phyloP scores from a whole-genome alignment of 1,284 basidiomycete genomes.

The Sporisorium reilianum region DNA sequence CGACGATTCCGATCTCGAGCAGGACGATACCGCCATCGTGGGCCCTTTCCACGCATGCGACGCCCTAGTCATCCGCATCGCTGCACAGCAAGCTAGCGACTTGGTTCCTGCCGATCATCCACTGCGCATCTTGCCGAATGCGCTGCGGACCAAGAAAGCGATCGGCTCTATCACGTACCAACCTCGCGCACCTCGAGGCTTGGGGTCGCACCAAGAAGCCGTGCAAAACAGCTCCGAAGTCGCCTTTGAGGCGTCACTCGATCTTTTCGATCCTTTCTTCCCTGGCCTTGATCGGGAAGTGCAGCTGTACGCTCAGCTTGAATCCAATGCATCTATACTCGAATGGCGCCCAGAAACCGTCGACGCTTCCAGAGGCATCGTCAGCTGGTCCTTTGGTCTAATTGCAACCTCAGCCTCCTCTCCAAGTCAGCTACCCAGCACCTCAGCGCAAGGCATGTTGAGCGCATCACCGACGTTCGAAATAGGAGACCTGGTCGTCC shows the following conservation, averaged over 20 bases:
- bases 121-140: slow-evolving; percentile 13
- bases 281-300: slow-evolving; percentile 45
- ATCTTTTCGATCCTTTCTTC: slow-evolving; percentile 29
- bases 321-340: not conserved
- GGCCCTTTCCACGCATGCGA: slow-evolving; percentile 46
- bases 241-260: slow-evolving; percentile 23
- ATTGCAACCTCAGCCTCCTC: slow-evolving; percentile 4
- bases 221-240: not conserved
- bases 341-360: slow-evolving; percentile 20
- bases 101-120: not conserved
- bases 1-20: slow-evolving; percentile 18
- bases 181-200: not conserved
- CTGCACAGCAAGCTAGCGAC: slow-evolving; percentile 31
- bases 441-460: not conserved
- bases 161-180: slow-evolving; percentile 19
- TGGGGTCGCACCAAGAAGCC: not conserved
- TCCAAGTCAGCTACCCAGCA: slow-evolving; percentile 6
- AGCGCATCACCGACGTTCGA: slow-evolving; percentile 4
- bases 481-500: slow-evolving; percentile 27
- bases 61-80: slow-evolving; percentile 34
- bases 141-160: slow-evolving; percentile 18
- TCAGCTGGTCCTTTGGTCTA: slow-evolving; percentile 24
- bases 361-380: slow-evolving; percentile 37
- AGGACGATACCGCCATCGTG: slow-evolving; percentile 31
- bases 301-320: slow-evolving; percentile 26